Conservation (phyloP, 73 alveolate genomes). For the Paramecium bursaria region DNA sequence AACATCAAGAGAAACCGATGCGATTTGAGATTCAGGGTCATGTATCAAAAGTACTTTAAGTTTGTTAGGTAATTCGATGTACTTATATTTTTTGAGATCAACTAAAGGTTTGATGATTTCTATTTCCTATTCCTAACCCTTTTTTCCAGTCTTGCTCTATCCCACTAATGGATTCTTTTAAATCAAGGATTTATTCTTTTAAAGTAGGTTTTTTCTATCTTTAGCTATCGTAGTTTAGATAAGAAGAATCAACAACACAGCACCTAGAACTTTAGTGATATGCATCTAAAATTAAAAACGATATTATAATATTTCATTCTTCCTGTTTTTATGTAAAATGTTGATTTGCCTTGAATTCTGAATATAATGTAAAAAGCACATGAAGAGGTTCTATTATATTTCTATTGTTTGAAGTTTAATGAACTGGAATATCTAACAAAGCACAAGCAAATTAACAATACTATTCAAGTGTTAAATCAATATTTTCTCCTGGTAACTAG, state of each 20-base stretch:
- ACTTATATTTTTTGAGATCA: conserved; percentile 40
- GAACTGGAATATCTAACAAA: conserved; percentile 95
- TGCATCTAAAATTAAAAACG: too few species aligned
- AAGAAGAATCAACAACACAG: too few species aligned
- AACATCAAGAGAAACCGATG: conserved; percentile 82
- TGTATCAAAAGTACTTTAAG: conserved; percentile 73
- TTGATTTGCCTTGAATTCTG: conserved; percentile 90
- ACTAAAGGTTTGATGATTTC: conserved; percentile 36
- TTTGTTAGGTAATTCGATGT: conserved; percentile 66
- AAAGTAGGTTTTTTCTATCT: too few species aligned
- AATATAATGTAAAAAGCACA: conserved; percentile 92
- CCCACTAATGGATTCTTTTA: too few species aligned
- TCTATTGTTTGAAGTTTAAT: conserved; percentile 82
- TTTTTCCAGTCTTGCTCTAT: too few species aligned
- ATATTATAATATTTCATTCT: too few species aligned
- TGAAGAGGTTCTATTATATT: conserved; percentile 93
- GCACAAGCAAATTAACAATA: conserved; percentile 87
- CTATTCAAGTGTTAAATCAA: conserved; percentile 86
- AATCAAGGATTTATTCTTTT: too few species aligned
- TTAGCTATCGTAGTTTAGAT: too few species aligned
- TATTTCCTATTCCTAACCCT: too few species aligned
- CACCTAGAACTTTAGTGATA: too few species aligned
- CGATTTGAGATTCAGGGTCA: conserved; percentile 74
- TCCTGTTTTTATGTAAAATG: conserved; percentile 77
- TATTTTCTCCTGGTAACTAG: conserved; percentile 90